Evolutionary conservation across 2,329 filamentous ascomycete genomes (phyloP).

Genomic region (Metarhizium album): DNA sequence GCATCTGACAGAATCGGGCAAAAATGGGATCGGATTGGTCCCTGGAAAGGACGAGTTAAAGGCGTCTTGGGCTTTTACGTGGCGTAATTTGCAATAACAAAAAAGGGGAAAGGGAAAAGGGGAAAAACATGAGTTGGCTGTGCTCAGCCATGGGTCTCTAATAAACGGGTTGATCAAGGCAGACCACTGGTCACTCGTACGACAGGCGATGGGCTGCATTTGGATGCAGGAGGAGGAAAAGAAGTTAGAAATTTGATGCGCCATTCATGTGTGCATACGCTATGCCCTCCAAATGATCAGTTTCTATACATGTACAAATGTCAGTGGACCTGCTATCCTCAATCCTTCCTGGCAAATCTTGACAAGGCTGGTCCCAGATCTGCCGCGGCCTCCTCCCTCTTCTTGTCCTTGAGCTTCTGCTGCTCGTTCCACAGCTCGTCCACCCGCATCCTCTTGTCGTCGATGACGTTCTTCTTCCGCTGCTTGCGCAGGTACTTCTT

Average conservation of each 20-base stretch:
- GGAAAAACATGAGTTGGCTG: too few relatives aligned
- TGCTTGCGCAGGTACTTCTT: constrained; percentile 88
- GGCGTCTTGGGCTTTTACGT: background rate
- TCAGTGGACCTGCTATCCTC: constrained; percentile 10
- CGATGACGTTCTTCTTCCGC: constrained; percentile 84
- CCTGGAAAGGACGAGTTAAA: background rate
- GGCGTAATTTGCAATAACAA: background rate
- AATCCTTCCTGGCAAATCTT: constrained; percentile 69
- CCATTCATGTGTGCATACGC: background rate
- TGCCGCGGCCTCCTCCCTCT: constrained; percentile 51
- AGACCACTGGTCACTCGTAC: too few relatives aligned
- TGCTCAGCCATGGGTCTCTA: too few relatives aligned
- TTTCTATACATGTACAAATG: constrained; percentile 13
- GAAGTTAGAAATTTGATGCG: background rate
- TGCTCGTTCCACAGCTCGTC: constrained; percentile 72
- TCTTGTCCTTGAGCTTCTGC: constrained; percentile 54
- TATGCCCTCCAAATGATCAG: constrained; percentile 2
- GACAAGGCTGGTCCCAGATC: constrained; percentile 78
- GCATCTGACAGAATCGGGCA: background rate
- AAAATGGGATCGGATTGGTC: background rate
- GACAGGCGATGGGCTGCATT: too few relatives aligned
- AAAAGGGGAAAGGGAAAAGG: too few relatives aligned
- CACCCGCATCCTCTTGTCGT: constrained; percentile 82
- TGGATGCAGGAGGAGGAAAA: background rate
- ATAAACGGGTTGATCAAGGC: background rate